phyloP scores from a whole-genome alignment of 208 protist genomes.

The Kentomonas sorsogonicus region DNA sequence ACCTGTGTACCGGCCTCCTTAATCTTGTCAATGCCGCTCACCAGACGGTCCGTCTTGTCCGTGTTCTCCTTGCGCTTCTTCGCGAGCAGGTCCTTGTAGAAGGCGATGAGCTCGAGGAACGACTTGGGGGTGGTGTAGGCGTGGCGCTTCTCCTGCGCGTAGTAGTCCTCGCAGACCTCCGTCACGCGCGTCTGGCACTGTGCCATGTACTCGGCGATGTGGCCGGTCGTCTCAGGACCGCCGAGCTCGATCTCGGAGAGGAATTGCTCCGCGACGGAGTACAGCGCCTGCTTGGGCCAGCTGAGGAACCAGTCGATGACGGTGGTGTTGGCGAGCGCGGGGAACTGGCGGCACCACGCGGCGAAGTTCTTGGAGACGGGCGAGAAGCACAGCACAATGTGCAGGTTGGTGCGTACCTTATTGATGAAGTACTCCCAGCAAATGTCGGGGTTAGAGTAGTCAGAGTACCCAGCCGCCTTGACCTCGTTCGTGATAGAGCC shows the following conservation, averaged over 20 bases:
- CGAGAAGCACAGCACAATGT: conserved; percentile 97
- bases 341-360: conserved; percentile 96
- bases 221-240: conserved; percentile 70
- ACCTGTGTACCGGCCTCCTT: conserved; percentile 90
- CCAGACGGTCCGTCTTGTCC: conserved; percentile 91
- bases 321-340: conserved; percentile 96
- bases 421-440: conserved; percentile 96
- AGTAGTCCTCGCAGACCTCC: conserved; percentile 91
- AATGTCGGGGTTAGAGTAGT: conserved; percentile 90
- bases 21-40: conserved; percentile 93
- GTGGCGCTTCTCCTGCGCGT: conserved; percentile 92
- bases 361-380: conserved; percentile 97
- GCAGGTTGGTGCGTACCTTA: conserved; percentile 95
- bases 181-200: conserved; percentile 94
- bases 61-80: conserved; percentile 90
- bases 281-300: conserved; percentile 97
- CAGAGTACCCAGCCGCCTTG: conserved; percentile 81
- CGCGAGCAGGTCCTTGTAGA: conserved; percentile 95
- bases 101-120: conserved; percentile 98
- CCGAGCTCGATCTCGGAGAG: conserved; percentile 91
- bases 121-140: conserved; percentile 99
- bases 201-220: conserved; percentile 95
- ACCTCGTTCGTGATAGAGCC: conserved; percentile 90
- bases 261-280: conserved; percentile 94
- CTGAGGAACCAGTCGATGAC: conserved; percentile 99